Evolutionary conservation across 495 filamentous ascomycete species (phyloP).

Genomic region (Penicillium soppii): DNA sequence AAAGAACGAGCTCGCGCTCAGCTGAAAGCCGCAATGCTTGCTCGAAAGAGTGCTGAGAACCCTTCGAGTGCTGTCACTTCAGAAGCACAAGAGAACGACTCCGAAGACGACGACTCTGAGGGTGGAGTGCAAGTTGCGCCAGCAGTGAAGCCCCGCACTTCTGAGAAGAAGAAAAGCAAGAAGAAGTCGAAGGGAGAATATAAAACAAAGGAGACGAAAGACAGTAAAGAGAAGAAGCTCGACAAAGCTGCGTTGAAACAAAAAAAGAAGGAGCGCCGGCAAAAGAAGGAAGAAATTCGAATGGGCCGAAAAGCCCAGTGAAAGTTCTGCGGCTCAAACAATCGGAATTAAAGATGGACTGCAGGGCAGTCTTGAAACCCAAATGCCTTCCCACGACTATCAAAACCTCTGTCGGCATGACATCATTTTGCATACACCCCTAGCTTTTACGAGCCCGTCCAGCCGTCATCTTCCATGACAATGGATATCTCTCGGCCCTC

Average conservation of each 20-base stretch:
- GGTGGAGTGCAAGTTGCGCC: conserved; percentile 14
- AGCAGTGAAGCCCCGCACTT: background rate
- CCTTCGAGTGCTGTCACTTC: conserved; percentile 16
- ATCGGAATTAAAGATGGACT: background rate
- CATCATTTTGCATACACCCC: background rate
- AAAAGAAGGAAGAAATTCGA: conserved; percentile 38
- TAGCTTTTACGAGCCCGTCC: background rate
- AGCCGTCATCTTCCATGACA: background rate
- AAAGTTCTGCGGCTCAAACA: background rate
- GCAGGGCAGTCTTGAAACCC: background rate
- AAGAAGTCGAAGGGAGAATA: conserved; percentile 23
- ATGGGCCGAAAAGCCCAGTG: conserved; percentile 28
- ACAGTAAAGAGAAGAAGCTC: conserved; percentile 26
- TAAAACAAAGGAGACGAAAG: conserved; percentile 23
- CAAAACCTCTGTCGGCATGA: background rate
- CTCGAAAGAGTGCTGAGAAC: conserved; percentile 29
- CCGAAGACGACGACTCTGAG: conserved; percentile 21
- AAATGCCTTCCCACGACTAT: background rate
- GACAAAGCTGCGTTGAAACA: conserved; percentile 28
- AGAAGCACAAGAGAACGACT: conserved; percentile 24
- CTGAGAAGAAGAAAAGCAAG: conserved; percentile 15
- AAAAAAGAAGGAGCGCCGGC: conserved; percentile 35
- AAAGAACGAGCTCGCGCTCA: conserved; percentile 52
- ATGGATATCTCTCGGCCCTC: background rate
- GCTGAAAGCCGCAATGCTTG: conserved; percentile 47